phyloP scores from a whole-genome alignment of 306 rosid species.

The Cajanus cajan region DNA sequence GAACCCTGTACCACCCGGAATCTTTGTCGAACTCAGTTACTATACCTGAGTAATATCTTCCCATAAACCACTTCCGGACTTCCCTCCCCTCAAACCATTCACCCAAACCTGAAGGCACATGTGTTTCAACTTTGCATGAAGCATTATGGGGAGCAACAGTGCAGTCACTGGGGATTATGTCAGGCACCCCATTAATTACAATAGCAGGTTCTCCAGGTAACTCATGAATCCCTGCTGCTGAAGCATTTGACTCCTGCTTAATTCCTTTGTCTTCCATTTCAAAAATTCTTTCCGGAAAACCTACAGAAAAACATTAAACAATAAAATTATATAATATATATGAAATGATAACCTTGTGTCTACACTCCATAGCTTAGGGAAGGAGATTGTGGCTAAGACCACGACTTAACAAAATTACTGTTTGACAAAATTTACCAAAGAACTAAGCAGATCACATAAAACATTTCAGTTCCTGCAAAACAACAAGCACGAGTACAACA shows the following conservation, averaged over 20 bases:
- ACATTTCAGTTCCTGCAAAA: background rate
- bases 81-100: conserved; percentile 86
- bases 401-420: background rate
- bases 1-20: conserved; percentile 72
- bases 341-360: conserved; percentile 8
- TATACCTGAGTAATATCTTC: conserved; percentile 52
- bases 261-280: conserved; percentile 47
- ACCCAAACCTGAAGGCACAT: conserved; percentile 45
- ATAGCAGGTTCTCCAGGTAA: conserved; percentile 83
- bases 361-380: background rate
- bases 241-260: conserved; percentile 37
- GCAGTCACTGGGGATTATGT: conserved; percentile 27
- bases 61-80: conserved; percentile 69
- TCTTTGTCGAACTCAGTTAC: conserved; percentile 63
- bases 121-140: conserved; percentile 25
- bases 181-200: conserved; percentile 74
- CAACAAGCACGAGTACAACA: background rate
- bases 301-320: conserved; percentile 14
- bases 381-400: background rate
- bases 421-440: background rate
- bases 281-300: background rate
- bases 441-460: background rate
- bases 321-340: background rate
- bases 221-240: conserved; percentile 44
- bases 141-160: background rate